Evolutionary conservation across 257 asterid species (phyloP).

Genomic region (Knoxia roxburghii): DNA sequence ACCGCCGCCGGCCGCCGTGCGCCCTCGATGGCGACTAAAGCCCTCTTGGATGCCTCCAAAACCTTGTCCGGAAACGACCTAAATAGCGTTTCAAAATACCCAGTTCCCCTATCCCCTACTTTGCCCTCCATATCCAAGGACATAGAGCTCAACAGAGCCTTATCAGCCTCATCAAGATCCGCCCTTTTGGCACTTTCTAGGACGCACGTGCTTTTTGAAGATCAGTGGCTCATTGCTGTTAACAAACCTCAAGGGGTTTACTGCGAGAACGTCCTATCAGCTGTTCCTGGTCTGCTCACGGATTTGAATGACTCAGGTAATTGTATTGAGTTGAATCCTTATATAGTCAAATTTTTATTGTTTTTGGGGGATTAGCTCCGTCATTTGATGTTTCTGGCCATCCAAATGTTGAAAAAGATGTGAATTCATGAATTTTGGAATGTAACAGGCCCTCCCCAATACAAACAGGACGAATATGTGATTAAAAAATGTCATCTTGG

Average conservation of each 20-base stretch:
- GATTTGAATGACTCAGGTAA: conserved; percentile 41
- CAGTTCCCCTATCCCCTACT: conserved; percentile 73
- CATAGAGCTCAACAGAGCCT: conserved; percentile 68
- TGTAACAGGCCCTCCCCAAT: not conserved
- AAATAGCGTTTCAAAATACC: conserved; percentile 32
- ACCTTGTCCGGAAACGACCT: conserved; percentile 15
- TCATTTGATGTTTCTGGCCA: not conserved
- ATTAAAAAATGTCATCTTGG: not conserved
- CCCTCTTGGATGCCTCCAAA: conserved; percentile 23
- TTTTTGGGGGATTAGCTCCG: not conserved
- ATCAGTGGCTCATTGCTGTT: conserved; percentile 81
- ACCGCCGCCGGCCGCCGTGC: conserved; percentile 9
- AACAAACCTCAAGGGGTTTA: conserved; percentile 86
- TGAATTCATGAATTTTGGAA: not conserved
- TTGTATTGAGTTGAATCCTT: not conserved
- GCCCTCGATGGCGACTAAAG: conserved; percentile 40
- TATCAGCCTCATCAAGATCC: conserved; percentile 73
- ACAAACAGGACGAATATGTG: not conserved
- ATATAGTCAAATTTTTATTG: not conserved
- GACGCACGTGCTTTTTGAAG: conserved; percentile 69
- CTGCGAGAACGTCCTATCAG: conserved; percentile 61
- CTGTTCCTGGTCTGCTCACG: conserved; percentile 40
- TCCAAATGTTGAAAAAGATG: not conserved
- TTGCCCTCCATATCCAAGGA: conserved; percentile 59
- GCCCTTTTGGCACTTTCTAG: conserved; percentile 57